Conservation (phyloP, 2,329 filamentous ascomycete species). For the Nigrospora osmanthi region DNA sequence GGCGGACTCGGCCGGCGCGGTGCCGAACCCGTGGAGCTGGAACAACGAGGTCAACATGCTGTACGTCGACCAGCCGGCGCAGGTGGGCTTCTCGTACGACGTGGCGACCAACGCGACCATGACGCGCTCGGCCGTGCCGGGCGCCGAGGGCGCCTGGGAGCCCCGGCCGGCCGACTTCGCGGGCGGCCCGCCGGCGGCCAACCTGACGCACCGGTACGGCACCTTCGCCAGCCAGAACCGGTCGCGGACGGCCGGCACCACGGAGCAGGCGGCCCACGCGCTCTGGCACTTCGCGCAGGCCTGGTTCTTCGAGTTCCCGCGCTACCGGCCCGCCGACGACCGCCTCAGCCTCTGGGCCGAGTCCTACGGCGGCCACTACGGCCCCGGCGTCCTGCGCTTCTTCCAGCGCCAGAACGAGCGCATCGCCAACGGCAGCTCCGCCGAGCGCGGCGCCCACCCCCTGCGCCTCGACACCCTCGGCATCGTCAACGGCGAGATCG, state of each 20-base stretch:
- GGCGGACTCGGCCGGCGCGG: constrained; percentile 36
- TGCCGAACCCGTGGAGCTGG: constrained; percentile 50
- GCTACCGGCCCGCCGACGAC: constrained; percentile 51
- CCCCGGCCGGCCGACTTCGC: constrained; percentile 23
- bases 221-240: constrained; percentile 46
- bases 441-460: constrained; percentile 17
- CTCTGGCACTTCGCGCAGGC: constrained; percentile 56
- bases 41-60: constrained; percentile 48
- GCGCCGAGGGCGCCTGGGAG: neutral
- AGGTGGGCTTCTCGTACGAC: constrained; percentile 57
- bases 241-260: constrained; percentile 37
- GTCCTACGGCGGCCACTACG: constrained; percentile 25
- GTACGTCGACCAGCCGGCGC: constrained; percentile 47
- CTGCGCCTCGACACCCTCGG: constrained; percentile 33
- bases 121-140: constrained; percentile 24
- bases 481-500: constrained; percentile 50
- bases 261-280: constrained; percentile 40
- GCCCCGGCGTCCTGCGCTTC: constrained; percentile 19
- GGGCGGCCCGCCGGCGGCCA: constrained; percentile 24
- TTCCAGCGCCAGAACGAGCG: constrained; percentile 22
- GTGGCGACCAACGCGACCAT: constrained; percentile 46
- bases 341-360: constrained; percentile 33
- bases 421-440: constrained; percentile 20
- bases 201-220: constrained; percentile 33
- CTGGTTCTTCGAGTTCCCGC: constrained; percentile 46